Conservation (phyloP, 2,329 filamentous ascomycete species). For the Fusarium palustre region DNA sequence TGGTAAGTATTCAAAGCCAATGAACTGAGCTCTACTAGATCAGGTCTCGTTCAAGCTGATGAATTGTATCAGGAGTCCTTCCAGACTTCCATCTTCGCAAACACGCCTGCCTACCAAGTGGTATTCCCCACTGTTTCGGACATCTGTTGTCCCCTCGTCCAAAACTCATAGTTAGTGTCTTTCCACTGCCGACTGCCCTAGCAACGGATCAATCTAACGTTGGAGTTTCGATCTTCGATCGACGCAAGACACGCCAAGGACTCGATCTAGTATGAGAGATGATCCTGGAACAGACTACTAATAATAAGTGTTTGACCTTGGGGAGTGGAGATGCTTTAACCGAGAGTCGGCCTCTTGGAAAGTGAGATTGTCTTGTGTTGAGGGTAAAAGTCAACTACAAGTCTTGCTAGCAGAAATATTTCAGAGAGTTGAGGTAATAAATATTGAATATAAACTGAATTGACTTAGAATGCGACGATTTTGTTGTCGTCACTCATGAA, state of each 20-base stretch:
- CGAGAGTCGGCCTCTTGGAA: neutral
- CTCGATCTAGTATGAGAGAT: neutral
- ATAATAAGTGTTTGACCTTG: neutral
- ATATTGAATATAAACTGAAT: constrained; percentile 35
- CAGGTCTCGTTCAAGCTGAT: neutral
- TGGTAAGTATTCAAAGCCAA: neutral
- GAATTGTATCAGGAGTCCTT: neutral
- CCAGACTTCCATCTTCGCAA: neutral
- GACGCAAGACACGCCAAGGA: constrained; percentile 23
- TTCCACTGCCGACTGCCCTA: constrained; percentile 18
- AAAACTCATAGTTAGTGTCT: neutral
- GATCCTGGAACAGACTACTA: neutral
- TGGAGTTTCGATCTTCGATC: constrained; percentile 26
- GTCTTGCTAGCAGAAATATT: neutral
- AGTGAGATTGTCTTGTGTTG: constrained; percentile 10
- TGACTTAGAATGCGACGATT: constrained; percentile 48
- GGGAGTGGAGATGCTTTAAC: neutral
- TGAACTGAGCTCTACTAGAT: neutral
- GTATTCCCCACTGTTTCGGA: constrained; percentile 5
- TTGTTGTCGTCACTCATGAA: constrained; percentile 50
- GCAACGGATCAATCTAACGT: constrained; percentile 19
- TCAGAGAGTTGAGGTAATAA: constrained; percentile 12
- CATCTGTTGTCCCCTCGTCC: neutral
- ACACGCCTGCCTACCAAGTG: neutral
- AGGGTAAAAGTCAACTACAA: neutral